phyloP scores from a whole-genome alignment of 2,329 filamentous ascomycete genomes.

The Daldinia eschscholtzii region DNA sequence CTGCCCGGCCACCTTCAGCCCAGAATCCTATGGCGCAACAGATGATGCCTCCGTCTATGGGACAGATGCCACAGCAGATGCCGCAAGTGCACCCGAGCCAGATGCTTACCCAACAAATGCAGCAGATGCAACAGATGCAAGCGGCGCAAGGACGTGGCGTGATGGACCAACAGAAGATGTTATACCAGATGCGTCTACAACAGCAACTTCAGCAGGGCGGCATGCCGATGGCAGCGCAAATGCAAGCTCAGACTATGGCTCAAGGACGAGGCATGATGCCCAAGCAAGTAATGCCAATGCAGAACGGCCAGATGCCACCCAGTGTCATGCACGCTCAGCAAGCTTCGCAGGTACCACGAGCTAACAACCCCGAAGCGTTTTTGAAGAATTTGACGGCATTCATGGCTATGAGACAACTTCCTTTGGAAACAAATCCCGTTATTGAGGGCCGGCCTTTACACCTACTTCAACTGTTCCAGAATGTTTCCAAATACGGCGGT shows the following conservation, averaged over 20 bases:
- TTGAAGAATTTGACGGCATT: constrained; percentile 82
- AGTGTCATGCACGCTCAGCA: constrained; percentile 63
- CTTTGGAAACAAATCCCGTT: constrained; percentile 79
- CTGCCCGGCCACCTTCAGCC: constrained; percentile 67
- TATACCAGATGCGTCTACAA: constrained; percentile 87
- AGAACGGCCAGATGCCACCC: constrained; percentile 69
- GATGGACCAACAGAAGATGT: constrained; percentile 78
- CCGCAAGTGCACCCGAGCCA: constrained; percentile 54
- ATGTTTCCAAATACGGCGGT: constrained; percentile 81
- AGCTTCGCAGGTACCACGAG: constrained; percentile 55
- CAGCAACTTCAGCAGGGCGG: constrained; percentile 76
- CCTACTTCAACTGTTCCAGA: constrained; percentile 81
- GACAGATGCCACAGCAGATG: constrained; percentile 57
- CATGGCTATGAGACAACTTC: constrained; percentile 79
- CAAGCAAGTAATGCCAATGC: constrained; percentile 64
- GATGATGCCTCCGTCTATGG: constrained; percentile 67
- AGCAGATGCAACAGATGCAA: constrained; percentile 60
- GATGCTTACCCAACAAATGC: constrained; percentile 59
- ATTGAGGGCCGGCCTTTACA: constrained; percentile 81
- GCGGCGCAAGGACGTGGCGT: constrained; percentile 64
- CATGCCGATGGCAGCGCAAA: constrained; percentile 63
- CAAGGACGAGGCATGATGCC: constrained; percentile 65
- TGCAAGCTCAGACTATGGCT: constrained; percentile 61
- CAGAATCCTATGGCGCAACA: constrained; percentile 66
- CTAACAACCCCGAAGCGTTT: constrained; percentile 74